Conservation (phyloP, 257 asterid genomes). For the Solanum paucissectum region DNA sequence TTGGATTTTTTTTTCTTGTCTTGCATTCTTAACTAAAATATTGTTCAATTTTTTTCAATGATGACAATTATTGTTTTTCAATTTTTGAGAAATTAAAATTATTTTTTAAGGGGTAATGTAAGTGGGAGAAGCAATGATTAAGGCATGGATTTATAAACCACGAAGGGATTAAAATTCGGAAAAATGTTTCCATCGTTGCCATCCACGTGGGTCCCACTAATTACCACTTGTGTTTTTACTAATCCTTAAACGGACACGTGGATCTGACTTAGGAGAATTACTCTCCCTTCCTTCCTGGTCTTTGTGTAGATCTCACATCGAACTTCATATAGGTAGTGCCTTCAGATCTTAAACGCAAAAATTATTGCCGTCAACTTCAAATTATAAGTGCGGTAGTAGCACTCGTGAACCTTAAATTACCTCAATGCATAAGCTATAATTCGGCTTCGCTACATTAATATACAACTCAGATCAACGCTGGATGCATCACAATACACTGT, state of each 20-base stretch:
- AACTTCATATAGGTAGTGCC: neutral
- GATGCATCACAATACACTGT: neutral
- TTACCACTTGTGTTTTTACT: neutral
- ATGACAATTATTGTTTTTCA: neutral
- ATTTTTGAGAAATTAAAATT: neutral
- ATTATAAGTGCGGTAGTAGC: too few species aligned
- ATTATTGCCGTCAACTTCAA: too few species aligned
- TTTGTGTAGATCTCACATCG: neutral
- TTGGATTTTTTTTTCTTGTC: neutral
- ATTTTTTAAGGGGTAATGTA: neutral
- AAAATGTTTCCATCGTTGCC: constrained; percentile 1
- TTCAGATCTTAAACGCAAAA: too few species aligned
- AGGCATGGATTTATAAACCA: neutral
- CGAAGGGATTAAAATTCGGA: neutral
- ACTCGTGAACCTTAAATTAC: neutral
- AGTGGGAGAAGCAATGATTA: constrained; percentile 10
- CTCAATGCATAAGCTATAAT: neutral
- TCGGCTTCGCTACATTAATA: neutral
- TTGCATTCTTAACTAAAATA: neutral
- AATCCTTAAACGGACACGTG: neutral
- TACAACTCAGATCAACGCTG: fast-evolving
- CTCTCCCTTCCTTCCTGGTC: neutral
- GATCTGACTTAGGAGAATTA: neutral
- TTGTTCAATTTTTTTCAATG: neutral
- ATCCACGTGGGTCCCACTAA: neutral